Evolutionary conservation across 1,139 yeast species (phyloP), one percentile per base, ranked within the genome.

Genomic region (Yamadazyma kanchanaburiensis): DNA sequence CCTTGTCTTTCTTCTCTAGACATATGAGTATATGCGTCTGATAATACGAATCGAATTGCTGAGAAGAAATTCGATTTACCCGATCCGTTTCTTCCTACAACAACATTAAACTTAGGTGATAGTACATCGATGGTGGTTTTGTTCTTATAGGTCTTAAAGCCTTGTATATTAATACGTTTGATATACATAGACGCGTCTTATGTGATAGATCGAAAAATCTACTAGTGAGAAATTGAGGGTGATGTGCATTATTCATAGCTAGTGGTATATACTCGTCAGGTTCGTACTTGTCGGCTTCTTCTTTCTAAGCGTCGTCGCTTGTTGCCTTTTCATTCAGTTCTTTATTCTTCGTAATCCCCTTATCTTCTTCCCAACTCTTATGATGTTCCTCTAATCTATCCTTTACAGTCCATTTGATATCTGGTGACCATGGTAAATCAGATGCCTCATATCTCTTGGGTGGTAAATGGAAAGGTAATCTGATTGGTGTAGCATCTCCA

Each of bases 31-130:
- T 86, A 86, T 20, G 94, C 95, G 54, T 89, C 96, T 32, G 95
- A 83, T 23, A 91, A 60, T 7, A 89, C 97, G 58, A 89, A 94
- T 39, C 97, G 67, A 35, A 91, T 85, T 8, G 98, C 98, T 12
- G 96, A 91, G 56, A 91, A 91, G 60, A 94, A 85, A 56, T 91
- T 91, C 29, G 96, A 86, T 55, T 91, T 91, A 11, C 99, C 99
- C 6, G 96, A 84, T 11, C 99, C 99, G 56, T 91, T 91, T 31
- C 96, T 65, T 3, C 99, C 99, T 18, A 91, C 87, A 10, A 91
- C 88, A 17, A 89, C 95, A 56, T 91, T 91, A 52, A 82, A 85
- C 37, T 77, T 75, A 0, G 94, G 94, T 0, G 94, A 82, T 30
- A 91, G 64, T 17, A 74, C 69, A 27, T 85, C 94, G 12, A 91